Conservation (phyloP, 2,329 filamentous ascomycete genomes). For the Pezizomycotina sp. region DNA sequence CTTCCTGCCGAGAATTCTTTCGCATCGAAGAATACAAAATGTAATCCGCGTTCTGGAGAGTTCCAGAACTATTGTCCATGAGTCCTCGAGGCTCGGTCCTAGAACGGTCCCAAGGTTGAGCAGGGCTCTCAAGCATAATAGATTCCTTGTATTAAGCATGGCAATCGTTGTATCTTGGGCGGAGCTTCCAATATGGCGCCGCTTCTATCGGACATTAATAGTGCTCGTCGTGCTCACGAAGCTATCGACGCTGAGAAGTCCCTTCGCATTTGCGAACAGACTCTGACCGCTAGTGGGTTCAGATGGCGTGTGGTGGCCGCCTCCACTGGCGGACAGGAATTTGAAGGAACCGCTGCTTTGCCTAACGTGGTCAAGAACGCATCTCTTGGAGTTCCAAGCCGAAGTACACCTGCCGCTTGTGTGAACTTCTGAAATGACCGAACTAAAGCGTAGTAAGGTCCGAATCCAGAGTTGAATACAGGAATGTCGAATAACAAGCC, state of each 20-base stretch:
- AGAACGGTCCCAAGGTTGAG: conserved; percentile 92
- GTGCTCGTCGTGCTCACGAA: conserved; percentile 43
- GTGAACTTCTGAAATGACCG: conserved; percentile 88
- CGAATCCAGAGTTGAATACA: conserved; percentile 79
- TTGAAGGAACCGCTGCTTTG: conserved; percentile 81
- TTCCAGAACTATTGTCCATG: conserved; percentile 90
- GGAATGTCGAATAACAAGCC: conserved; percentile 85
- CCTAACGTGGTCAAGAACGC: conserved; percentile 87
- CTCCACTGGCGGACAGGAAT: conserved; percentile 32
- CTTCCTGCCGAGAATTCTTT: conserved; percentile 18
- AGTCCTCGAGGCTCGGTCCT: conserved; percentile 65
- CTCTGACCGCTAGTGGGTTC: conserved; percentile 33
- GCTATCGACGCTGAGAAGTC: conserved; percentile 56
- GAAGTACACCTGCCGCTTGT: conserved; percentile 78
- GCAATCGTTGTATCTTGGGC: conserved; percentile 28
- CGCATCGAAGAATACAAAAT: conserved; percentile 46
- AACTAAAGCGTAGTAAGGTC: conserved; percentile 83
- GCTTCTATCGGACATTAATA: conserved; percentile 42
- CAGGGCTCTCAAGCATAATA: conserved; percentile 75
- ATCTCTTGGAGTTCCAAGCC: conserved; percentile 72
- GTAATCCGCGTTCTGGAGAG: conserved; percentile 80
- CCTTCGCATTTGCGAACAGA: conserved; percentile 55
- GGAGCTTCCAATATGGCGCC: conserved; percentile 43
- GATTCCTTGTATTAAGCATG: conserved; percentile 68
- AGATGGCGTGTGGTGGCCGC: conserved; percentile 5